Evolutionary conservation across 164 flowering plant species (phyloP).

Genomic region (Macadamia tetraphylla): DNA sequence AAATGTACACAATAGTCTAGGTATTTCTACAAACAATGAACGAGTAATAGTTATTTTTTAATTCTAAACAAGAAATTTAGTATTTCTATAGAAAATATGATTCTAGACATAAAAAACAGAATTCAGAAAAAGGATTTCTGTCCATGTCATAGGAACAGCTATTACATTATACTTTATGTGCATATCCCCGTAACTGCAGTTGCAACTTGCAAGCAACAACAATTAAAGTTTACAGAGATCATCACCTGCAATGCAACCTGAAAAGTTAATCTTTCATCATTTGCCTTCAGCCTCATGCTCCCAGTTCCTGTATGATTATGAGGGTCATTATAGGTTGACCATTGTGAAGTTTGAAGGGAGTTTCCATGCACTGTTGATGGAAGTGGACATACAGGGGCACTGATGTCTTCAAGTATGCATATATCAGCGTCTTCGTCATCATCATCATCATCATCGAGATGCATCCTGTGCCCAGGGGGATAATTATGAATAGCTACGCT

Average conservation of each 20-base stretch:
- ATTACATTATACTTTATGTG: neutral
- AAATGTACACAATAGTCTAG: too few species aligned
- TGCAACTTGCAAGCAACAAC: neutral
- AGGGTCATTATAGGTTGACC: constrained; percentile 22
- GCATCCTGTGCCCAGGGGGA: constrained; percentile 18
- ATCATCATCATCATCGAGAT: constrained; percentile 51
- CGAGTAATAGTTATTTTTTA: too few species aligned
- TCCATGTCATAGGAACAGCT: neutral
- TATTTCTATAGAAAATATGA: too few species aligned
- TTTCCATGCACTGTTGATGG: constrained; percentile 18
- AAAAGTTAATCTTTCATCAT: constrained; percentile 43
- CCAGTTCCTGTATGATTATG: constrained; percentile 23
- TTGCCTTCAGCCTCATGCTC: constrained; percentile 30
- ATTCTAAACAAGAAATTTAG: too few species aligned
- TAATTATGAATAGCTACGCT: constrained; percentile 33
- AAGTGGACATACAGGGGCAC: constrained; percentile 38
- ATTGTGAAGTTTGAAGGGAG: constrained; percentile 20
- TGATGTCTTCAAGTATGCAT: constrained; percentile 62
- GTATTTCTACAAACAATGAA: too few species aligned
- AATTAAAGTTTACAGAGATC: constrained; percentile 9
- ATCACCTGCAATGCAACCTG: constrained; percentile 69
- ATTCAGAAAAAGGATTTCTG: too few species aligned
- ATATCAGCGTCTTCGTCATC: constrained; percentile 53
- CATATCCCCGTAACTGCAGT: neutral
- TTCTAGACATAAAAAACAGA: too few species aligned